Evolutionary conservation across 345 rosid species (phyloP), one percentile per base, ranked within the genome.

Genomic region (Eucalyptus shirleyi): DNA sequence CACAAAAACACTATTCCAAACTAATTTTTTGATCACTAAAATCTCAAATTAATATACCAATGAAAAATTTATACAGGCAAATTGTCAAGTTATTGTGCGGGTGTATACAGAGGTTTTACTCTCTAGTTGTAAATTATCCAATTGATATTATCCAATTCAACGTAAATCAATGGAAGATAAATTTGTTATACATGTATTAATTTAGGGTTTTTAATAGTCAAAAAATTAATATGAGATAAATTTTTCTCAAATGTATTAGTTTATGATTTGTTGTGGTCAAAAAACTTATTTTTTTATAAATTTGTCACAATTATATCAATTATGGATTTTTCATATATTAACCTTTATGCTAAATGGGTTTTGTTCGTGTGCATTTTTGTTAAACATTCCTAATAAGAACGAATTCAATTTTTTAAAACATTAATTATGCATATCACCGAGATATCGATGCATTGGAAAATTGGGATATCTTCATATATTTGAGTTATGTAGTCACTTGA

Each of bases 401-500:
- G 4, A 34, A 32, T 32, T 5, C 40, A 17, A 67, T 8, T 34
- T 17, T 69, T 32, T 17, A 17, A 32, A 16, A 34, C 9, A 72
- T 18, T 72, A 4, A 34, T 37, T 72, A 37, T 37, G 26, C 26
- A 37, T 72, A 6, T 72, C 45, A 34, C 26, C 28, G 2, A 34
- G 4, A 37, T 34, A 72, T 72, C 45, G 2, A 4, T 11, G 45
- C 28, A 12, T 72, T 72, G 45, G 14, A 10, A 72, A 72, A 5
- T 2, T 6, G 4, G 82, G 44, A 72, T 19, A 37, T 72, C 45
- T 72, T 72, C 26, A 5, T 37, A 19, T 11, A 53, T 37, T 72
- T 37, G 77, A 96, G 97, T 69, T 96, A 87, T 93, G 95, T 89
- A 92, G 92, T 69, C 92, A 62, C 94, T 95, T n/a, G 92, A 92